Conservation (phyloP, 2,329 filamentous ascomycete genomes). For the Arthrobotrys sinensis region DNA sequence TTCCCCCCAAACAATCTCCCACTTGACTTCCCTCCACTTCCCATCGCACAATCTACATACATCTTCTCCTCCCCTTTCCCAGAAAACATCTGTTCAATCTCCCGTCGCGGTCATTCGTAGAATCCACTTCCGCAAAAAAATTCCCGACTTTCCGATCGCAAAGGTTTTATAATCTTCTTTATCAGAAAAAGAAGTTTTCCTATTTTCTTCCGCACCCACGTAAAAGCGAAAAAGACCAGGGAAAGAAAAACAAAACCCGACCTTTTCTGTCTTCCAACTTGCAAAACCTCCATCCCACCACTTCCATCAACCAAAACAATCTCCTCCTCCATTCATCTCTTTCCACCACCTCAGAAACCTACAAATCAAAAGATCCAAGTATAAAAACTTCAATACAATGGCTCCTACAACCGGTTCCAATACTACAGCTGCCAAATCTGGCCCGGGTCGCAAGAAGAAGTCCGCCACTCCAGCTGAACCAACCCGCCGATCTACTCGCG, state of each 20-base stretch:
- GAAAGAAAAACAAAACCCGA: slow-evolving; percentile 10
- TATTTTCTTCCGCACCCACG: slow-evolving; percentile 12
- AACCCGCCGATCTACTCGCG: slow-evolving; percentile 51
- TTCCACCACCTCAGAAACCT: neutral
- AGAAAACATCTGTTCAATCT: neutral
- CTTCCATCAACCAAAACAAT: slow-evolving; percentile 11
- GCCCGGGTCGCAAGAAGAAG: slow-evolving; percentile 55
- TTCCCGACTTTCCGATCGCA: slow-evolving; percentile 33
- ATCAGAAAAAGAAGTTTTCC: slow-evolving; percentile 32
- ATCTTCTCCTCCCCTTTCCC: neutral
- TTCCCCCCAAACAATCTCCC: slow-evolving; percentile 27
- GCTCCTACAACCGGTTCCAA: slow-evolving; percentile 35
- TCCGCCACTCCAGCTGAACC: slow-evolving; percentile 39
- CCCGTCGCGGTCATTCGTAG: slow-evolving; percentile 26
- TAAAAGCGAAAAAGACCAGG: slow-evolving; percentile 1
- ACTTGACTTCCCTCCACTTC: slow-evolving; percentile 10
- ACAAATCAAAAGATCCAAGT: neutral
- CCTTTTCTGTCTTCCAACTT: slow-evolving; percentile 7
- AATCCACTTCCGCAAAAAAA: slow-evolving; percentile 11
- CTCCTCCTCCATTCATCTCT: slow-evolving; percentile 20
- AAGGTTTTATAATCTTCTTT: slow-evolving; percentile 30
- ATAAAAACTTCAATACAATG: slow-evolving; percentile 31
- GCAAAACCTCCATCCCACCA: neutral
- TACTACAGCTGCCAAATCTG: slow-evolving; percentile 37
- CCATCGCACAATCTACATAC: slow-evolving; percentile 4